Evolutionary conservation across 345 rosid genomes (phyloP).

Genomic region (Jatropha curcas): DNA sequence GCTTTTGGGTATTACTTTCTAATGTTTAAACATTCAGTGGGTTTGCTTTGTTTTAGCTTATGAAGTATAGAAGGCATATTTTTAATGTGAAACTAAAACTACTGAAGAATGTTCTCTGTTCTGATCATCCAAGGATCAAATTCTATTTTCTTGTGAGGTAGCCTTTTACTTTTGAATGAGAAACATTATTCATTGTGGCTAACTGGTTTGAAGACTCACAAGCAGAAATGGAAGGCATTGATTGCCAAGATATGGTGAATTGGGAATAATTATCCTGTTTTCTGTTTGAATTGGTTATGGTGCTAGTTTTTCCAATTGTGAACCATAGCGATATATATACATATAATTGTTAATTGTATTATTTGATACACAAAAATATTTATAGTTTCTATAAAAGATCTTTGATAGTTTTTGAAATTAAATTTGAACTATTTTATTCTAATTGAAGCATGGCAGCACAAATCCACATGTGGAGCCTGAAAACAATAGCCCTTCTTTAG

Average conservation of each 20-base stretch:
- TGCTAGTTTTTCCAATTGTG: too few species aligned
- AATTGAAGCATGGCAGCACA: slow-evolving; percentile 18
- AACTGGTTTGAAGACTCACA: too few species aligned
- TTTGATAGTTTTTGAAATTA: not conserved
- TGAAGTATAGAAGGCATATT: not conserved
- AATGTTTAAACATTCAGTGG: not conserved
- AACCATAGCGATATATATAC: too few species aligned
- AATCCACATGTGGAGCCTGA: slow-evolving; percentile 20
- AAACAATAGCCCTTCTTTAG: slow-evolving; percentile 9
- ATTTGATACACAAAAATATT: not conserved
- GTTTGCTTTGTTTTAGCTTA: not conserved
- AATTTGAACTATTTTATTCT: slow-evolving; percentile 3
- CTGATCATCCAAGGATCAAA: not conserved
- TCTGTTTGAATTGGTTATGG: not conserved
- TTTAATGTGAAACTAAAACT: not conserved
- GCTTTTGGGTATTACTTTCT: not conserved
- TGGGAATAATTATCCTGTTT: not conserved
- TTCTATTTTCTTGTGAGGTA: not conserved
- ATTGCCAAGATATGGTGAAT: not conserved
- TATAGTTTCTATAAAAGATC: not conserved
- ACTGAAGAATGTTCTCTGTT: not conserved
- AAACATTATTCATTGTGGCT: too few species aligned
- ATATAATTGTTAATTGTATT: not conserved
- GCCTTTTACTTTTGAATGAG: not conserved
- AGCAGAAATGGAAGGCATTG: not conserved